Evolutionary conservation across 345 rosid species (phyloP), one percentile per base, ranked within the genome.

Genomic region (Boechera retrofracta): DNA sequence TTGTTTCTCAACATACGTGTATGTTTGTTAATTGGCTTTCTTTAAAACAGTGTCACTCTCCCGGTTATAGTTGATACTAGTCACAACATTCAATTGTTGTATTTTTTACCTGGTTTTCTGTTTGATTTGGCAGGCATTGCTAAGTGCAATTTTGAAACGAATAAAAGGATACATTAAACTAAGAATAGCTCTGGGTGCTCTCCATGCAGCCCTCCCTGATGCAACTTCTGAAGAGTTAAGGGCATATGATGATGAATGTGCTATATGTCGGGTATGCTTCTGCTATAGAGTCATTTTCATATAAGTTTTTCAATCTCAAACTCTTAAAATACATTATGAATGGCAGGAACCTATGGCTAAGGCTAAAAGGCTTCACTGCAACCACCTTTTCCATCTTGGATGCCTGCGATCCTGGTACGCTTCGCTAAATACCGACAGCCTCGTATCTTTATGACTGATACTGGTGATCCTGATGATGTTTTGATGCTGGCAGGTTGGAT

Each of bases 141-240:
- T 92, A 69, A 89, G 94, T 84, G 89, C 99, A 69, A 91, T 91
- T 72, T 74, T 91, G 75, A 95, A 92, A 84, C 94, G 98, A 69
- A 81, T 91, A 61, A 91, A 86, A 83, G 99, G 99, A 70, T 95
- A 82, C 75, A 82, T 87, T 73, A 92, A 92, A 83, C 61, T 92
- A 81, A 89, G 89, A 88, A 86, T 85, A 74, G 98, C 99, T 79
- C 81, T 95, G 60, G 88, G 92, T 4, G 77, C 93, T 65, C 96
- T 95, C 79, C 99, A 95, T 83, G 99, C 98, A 15, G 99, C 98
- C 67, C 98, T 95, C 82, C 98, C 99, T 77, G 96, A 95, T 86
- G 99, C 99, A 63, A 91, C 98, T 59, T 80, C 88, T 57, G 97
- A 87, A 73, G 98, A 92, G 88, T 82, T 95, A 69, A 86, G 72